Conservation (phyloP, 2,329 filamentous ascomycete genomes). For the Verticillium alfalfae region DNA sequence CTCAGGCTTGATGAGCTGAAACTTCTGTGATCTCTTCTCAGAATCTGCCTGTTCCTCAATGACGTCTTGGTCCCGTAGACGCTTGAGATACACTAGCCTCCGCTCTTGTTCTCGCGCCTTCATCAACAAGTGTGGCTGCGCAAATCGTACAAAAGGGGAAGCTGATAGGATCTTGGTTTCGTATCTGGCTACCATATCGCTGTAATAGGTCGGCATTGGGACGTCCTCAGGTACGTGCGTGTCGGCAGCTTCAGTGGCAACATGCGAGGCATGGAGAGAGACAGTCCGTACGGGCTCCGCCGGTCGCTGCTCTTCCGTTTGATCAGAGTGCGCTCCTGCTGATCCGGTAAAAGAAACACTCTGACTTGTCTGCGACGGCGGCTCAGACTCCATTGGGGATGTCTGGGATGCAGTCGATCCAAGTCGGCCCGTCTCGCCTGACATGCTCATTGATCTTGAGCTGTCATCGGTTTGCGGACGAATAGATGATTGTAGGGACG, state of each 20-base stretch:
- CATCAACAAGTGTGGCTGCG: constrained; percentile 88
- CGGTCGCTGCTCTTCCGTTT: constrained; percentile 14
- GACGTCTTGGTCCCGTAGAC: constrained; percentile 71
- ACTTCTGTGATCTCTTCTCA: constrained; percentile 67
- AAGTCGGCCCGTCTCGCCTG: constrained; percentile 14
- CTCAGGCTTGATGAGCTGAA: constrained; percentile 87
- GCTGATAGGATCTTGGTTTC: constrained; percentile 90
- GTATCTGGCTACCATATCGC: constrained; percentile 89
- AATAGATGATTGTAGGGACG: constrained; percentile 23
- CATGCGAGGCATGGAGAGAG: constrained; percentile 36
- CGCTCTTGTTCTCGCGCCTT: constrained; percentile 87
- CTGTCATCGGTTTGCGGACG: background rate
- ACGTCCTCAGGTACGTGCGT: constrained; percentile 68
- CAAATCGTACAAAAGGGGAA: constrained; percentile 94
- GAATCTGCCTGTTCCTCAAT: constrained; percentile 49
- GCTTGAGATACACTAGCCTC: constrained; percentile 73
- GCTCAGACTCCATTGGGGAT: background rate
- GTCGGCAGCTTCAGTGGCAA: constrained; percentile 36
- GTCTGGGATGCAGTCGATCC: background rate
- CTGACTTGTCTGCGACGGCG: background rate
- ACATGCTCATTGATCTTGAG: constrained; percentile 6
- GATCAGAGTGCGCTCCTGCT: constrained; percentile 18
- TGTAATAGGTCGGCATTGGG: constrained; percentile 87
- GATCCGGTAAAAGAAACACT: background rate
- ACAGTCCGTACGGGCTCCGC: constrained; percentile 11